phyloP scores from a whole-genome alignment of 202 grass and related monocot species.

The Panicum virgatum region DNA sequence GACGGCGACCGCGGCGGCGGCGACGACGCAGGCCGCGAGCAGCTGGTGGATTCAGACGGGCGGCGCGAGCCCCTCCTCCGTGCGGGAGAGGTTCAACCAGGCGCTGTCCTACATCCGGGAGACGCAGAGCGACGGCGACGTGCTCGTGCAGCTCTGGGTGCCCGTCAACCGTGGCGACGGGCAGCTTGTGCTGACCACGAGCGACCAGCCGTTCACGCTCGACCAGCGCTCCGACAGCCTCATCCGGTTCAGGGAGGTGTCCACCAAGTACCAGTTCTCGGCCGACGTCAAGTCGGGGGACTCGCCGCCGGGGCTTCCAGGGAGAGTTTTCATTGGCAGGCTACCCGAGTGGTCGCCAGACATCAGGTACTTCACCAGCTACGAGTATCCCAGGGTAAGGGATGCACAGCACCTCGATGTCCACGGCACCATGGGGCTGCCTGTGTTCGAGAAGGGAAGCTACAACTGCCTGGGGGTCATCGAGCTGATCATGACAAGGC shows the following conservation, averaged over 20 bases:
- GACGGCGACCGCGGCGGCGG: conserved; percentile 26
- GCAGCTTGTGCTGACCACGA: conserved; percentile 68
- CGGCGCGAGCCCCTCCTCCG: conserved; percentile 29
- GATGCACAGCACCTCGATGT: conserved; percentile 65
- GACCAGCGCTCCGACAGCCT: conserved; percentile 69
- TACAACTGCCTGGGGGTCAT: conserved; percentile 84
- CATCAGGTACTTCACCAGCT: conserved; percentile 69
- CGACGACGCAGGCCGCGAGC: conserved; percentile 12
- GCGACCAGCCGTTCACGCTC: conserved; percentile 72
- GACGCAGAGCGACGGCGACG: conserved; percentile 52
- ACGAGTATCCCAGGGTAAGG: conserved; percentile 72
- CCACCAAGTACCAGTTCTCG: conserved; percentile 68
- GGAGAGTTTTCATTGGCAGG: conserved; percentile 80
- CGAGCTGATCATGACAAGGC: conserved; percentile 79
- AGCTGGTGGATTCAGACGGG: conserved; percentile 42
- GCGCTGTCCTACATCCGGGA: conserved; percentile 64
- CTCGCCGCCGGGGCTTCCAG: conserved; percentile 73
- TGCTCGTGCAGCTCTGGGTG: conserved; percentile 93
- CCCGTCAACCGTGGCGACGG: conserved; percentile 53
- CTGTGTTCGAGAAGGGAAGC: conserved; percentile 69
- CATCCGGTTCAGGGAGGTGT: conserved; percentile 71
- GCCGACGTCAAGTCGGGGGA: conserved; percentile 56
- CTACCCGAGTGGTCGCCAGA: conserved; percentile 97
- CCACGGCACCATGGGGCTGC: conserved; percentile 85
- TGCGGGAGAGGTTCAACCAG: conserved; percentile 61